Base-by-base conservation (phyloP, 2,329 filamentous ascomycete genomes). In the Beauveria sp. region DNA sequence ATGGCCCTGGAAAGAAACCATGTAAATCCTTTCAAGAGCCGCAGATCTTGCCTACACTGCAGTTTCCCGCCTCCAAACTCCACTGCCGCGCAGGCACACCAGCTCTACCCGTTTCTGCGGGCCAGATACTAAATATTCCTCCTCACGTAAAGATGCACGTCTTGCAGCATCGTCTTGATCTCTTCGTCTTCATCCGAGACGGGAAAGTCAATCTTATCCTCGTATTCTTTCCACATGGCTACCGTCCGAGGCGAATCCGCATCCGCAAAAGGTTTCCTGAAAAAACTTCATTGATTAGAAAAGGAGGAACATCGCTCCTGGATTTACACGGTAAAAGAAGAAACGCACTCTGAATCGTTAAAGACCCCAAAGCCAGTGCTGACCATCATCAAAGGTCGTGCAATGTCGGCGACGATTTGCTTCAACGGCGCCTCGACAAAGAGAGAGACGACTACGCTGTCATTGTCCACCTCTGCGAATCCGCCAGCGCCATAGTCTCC, bases 361-460 rank as follows among this genome's bases (percentile, higher is more conserved):
- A 51, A 60, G 48, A 31, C 40, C 18, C 26, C 22, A 18, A 28
- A 60, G 16, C 18, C 48, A 12, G 57, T 43, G 18, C 20, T 43
- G 8, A 51, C 8, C 14, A 66, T 65, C 6, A 62, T 43, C 9
- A 60, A 60, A 7, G 67, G 66, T 5, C 61, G 61, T 3, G 67
- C 64, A 50, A 67, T 61, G 9, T 69, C 67, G 8, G 66, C 62
- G 2, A 66, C 52, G 6, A 69, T 60, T 18, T 69, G 67, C 55
- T 65, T 66, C 18, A 69, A 55, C 2, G 66, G 65, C 10, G 64
- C 28, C 10, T 51, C 45, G 8, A 64, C 63, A 28, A 22, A 42
- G 6, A 59, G 57, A 1, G 57, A 54, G 5, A 69, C 60, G 1
- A 68, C 66, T 1, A 65, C 9, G 10, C 62, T 62, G 12, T 54